Conservation (phyloP, 139 green algal species). For the Tetraselmis striata region DNA sequence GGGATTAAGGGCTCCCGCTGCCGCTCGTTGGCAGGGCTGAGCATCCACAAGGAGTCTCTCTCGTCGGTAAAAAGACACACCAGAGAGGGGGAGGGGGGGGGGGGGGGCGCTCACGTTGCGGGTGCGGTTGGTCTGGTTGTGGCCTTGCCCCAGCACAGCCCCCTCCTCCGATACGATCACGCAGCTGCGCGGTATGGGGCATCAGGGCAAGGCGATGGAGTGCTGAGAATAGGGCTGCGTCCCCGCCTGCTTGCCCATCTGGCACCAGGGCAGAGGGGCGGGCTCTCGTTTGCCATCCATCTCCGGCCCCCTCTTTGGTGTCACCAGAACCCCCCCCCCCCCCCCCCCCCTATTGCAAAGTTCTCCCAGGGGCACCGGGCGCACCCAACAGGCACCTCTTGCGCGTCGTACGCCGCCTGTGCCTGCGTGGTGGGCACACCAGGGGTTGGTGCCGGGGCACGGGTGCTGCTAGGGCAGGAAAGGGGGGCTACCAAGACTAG, state of each 20-base stretch:
- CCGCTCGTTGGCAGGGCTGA: not conserved
- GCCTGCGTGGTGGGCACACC: conserved; percentile 37
- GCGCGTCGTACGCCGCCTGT: conserved; percentile 29
- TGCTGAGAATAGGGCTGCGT: too few species aligned
- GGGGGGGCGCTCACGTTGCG: conserved; percentile 62
- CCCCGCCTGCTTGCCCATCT: not conserved
- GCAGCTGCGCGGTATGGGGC: conserved; percentile 44
- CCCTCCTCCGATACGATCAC: conserved; percentile 57
- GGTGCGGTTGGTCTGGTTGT: conserved; percentile 76
- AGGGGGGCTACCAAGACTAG: too few species aligned
- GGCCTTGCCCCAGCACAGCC: conserved; percentile 50
- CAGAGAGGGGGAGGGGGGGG: not conserved
- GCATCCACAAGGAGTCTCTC: not conserved
- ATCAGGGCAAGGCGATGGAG: not conserved
- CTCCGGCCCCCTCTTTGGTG: not conserved
- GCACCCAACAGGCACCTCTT: conserved; percentile 73
- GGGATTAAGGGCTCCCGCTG: conserved; percentile 3
- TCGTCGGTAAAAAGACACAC: not conserved
- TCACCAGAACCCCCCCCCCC: too few species aligned
- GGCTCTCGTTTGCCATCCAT: not conserved
- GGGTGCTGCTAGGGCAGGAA: not conserved
- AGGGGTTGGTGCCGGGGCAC: not conserved
- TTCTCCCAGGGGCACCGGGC: not conserved
- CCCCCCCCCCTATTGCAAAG: too few species aligned
- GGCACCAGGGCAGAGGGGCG: not conserved